Evolutionary conservation across 2,329 filamentous ascomycete species (phyloP).

Genomic region (Ceratocystis destructans): DNA sequence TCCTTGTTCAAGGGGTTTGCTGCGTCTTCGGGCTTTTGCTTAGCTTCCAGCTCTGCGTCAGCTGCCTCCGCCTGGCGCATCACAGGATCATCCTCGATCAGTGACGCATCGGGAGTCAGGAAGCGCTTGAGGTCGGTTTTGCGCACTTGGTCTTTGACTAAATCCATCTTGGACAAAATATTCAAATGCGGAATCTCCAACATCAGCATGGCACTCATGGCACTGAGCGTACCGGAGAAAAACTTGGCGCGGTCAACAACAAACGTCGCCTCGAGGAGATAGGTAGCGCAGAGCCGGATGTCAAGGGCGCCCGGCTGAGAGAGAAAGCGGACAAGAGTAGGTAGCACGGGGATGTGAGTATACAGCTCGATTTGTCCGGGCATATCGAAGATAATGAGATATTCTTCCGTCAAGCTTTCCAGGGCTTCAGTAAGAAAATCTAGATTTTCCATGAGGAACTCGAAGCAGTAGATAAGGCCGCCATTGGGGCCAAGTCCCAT

Average conservation of each 20-base stretch:
- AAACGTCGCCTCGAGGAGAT: conserved; percentile 90
- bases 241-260: conserved; percentile 93
- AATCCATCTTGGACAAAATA: conserved; percentile 93
- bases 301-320: conserved; percentile 68
- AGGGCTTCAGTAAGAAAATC: conserved; percentile 80
- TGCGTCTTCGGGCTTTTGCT: conserved; percentile 28
- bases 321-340: conserved; percentile 67
- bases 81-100: conserved; percentile 67
- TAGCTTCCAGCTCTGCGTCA: conserved; percentile 53
- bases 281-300: conserved; percentile 83
- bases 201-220: conserved; percentile 99
- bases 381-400: conserved; percentile 97
- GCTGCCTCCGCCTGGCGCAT: conserved; percentile 27
- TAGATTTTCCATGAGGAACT: conserved; percentile 87
- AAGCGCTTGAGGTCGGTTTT: conserved; percentile 84
- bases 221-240: conserved; percentile 86
- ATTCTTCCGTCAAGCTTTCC: conserved; percentile 79
- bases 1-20: conserved; percentile 50
- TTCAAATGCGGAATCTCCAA: conserved; percentile 94
- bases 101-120: conserved; percentile 66
- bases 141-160: conserved; percentile 77
- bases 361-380: conserved; percentile 98
- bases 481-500: conserved; percentile 82
- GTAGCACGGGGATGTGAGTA: conserved; percentile 88
- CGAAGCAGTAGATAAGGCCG: conserved; percentile 90